Conservation (phyloP, 306 rosid species). For the Cucurbita argyrosperma region DNA sequence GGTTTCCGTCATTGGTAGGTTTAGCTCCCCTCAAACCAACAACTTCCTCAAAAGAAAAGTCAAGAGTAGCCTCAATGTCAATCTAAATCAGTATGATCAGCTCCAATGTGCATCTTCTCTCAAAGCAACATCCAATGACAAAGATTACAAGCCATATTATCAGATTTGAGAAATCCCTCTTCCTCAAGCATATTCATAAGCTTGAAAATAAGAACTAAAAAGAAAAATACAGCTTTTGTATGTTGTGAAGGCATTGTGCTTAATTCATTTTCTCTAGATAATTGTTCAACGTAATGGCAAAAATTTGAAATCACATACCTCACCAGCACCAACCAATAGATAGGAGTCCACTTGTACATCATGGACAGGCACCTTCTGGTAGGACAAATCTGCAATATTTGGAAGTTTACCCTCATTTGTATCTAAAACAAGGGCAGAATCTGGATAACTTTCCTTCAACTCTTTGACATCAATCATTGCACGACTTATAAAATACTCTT, state of each 20-base stretch:
- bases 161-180: neutral
- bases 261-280: neutral
- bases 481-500: constrained; percentile 80
- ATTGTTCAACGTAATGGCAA: neutral
- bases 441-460: constrained; percentile 84
- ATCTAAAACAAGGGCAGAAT: constrained; percentile 70
- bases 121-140: neutral
- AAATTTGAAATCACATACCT: constrained; percentile 36
- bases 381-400: constrained; percentile 55
- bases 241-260: neutral
- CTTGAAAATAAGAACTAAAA: neutral
- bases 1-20: neutral
- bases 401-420: constrained; percentile 52
- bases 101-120: neutral
- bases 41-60: neutral
- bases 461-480: constrained; percentile 86
- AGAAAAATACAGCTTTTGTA: neutral
- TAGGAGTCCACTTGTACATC: constrained; percentile 56
- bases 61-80: neutral
- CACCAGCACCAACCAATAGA: constrained; percentile 87
- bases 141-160: neutral
- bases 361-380: constrained; percentile 81
- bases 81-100: neutral
- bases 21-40: neutral
- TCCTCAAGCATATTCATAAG: neutral